phyloP scores from a whole-genome alignment of 169 alveolate species.

The Plasmodium ovale region DNA sequence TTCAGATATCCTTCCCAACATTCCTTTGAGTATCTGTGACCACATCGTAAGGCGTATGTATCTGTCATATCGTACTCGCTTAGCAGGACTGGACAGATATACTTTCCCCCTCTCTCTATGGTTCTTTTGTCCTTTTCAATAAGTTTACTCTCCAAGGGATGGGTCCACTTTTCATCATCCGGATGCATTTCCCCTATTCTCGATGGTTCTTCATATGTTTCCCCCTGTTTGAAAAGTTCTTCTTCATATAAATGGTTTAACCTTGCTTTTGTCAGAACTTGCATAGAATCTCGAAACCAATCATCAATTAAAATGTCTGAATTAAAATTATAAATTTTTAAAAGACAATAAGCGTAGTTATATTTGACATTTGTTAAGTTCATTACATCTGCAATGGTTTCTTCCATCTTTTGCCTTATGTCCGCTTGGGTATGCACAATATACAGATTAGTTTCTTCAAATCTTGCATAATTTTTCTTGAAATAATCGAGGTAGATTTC shows the following conservation, averaged over 20 bases:
- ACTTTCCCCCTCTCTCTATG: background rate
- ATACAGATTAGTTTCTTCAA: conserved; percentile 24
- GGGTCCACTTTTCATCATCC: background rate
- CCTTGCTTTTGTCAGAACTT: conserved; percentile 18
- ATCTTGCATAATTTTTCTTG: conserved; percentile 23
- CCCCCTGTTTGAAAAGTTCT: background rate
- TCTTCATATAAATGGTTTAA: conserved; percentile 22
- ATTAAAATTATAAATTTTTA: conserved; percentile 41
- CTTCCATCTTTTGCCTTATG: conserved; percentile 33
- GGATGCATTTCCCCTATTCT: background rate
- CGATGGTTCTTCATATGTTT: no score
- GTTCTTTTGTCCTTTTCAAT: background rate
- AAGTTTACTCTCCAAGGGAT: background rate
- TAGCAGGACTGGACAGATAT: conserved; percentile 32
- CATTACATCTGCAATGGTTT: conserved; percentile 9
- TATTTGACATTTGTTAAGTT: conserved; percentile 12
- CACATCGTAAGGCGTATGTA: conserved; percentile 51
- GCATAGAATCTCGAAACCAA: conserved; percentile 38
- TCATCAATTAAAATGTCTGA: conserved; percentile 38
- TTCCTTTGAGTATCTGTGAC: conserved; percentile 52
- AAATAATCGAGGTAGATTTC: conserved; percentile 24
- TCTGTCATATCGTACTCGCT: conserved; percentile 10
- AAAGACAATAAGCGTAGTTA: conserved; percentile 50
- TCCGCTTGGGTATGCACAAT: conserved; percentile 13
- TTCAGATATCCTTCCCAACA: conserved; percentile 35